phyloP scores from a whole-genome alignment of 768 basidiomycete species.

The Russula olivacea region DNA sequence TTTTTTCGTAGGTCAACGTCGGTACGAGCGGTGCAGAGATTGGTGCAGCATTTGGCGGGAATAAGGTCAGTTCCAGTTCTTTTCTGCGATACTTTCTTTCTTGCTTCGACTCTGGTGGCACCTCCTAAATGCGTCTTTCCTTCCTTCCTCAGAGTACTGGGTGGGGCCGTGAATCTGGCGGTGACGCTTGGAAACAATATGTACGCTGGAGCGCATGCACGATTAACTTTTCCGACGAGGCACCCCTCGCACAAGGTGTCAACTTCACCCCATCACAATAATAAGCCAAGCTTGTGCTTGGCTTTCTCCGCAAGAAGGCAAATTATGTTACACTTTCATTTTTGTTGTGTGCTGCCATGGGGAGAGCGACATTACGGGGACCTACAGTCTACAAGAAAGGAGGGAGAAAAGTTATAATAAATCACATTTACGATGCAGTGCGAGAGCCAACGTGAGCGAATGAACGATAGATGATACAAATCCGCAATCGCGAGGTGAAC shows the following conservation, averaged over 20 bases:
- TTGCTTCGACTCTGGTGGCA: too few relatives aligned
- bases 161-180: slow-evolving; percentile 95
- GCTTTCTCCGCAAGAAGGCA: not conserved
- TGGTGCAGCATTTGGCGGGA: slow-evolving; percentile 88
- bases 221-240: slow-evolving; percentile 84
- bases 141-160: slow-evolving; percentile 59
- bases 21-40: slow-evolving; percentile 69
- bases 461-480: slow-evolving; percentile 30
- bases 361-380: slow-evolving; percentile 17
- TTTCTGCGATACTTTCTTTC: not conserved
- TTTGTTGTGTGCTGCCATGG: slow-evolving; percentile 6
- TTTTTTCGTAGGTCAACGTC: slow-evolving; percentile 49
- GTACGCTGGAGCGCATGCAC: slow-evolving; percentile 91
- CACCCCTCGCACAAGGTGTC: slow-evolving; percentile 91
- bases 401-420: slow-evolving; percentile 19
- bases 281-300: not conserved
- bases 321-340: slow-evolving; percentile 17
- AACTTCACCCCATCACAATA: slow-evolving; percentile 52
- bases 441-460: slow-evolving; percentile 29
- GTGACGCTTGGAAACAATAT: slow-evolving; percentile 98
- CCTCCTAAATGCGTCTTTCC: not conserved
- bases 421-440: slow-evolving; percentile 25
- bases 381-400: slow-evolving; percentile 20
- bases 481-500: slow-evolving; percentile 22
- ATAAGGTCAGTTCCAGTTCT: slow-evolving; percentile 56